Base-by-base conservation (phyloP, 768 basidiomycete genomes). In the Tubosaeta sp. region DNA sequence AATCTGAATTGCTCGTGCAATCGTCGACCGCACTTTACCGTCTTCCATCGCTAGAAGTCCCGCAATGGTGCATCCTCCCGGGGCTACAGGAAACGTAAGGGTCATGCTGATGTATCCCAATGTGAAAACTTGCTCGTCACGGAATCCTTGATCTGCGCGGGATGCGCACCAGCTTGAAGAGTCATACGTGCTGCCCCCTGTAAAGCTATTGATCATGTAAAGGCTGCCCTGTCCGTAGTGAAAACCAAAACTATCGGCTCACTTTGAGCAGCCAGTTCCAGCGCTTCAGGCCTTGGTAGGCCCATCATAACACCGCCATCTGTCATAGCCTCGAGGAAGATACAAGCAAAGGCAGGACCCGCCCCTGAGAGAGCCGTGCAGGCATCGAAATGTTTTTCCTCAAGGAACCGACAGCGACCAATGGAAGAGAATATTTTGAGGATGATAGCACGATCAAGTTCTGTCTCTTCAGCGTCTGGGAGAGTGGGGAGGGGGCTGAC, bases 261-360 rank as follows among this genome's bases (percentile, higher is more conserved):
- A 97, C 95, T 93, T 72, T 99, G 97, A 42, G 95, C 84, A 45
- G 97, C 95, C 47, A 99, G 73, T 67, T 99, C 97, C 39, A 98
- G 72, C 5, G 97, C 94, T 69, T 97, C 97, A 2, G 84, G 82
- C 55, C 97, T 77, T 4, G 97, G 97, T 47, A 99, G 72, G 29
- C 97, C 97, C 97, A 98, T 98, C 95, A 99, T 98, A 43, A 98
- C 97, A 41, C 94, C 97, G 26, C 97, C 97, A 68, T 98, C 97
- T 1, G 93, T 88, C 94, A 99, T 97, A 0, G 97, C 95, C 70
- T 99, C 97, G 57, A 99, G 77, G 62, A 98, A 92, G 45, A 98
- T 85, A 59, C 92, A 94, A 1, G 92, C 94, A 70, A 99, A 98
- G 0, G 97, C 97, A 35, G 97, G 97, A 0, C 97, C 97, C 7